Conservation (phyloP, 2,329 filamentous ascomycete genomes). For the Fusarium tanahbumbuense region DNA sequence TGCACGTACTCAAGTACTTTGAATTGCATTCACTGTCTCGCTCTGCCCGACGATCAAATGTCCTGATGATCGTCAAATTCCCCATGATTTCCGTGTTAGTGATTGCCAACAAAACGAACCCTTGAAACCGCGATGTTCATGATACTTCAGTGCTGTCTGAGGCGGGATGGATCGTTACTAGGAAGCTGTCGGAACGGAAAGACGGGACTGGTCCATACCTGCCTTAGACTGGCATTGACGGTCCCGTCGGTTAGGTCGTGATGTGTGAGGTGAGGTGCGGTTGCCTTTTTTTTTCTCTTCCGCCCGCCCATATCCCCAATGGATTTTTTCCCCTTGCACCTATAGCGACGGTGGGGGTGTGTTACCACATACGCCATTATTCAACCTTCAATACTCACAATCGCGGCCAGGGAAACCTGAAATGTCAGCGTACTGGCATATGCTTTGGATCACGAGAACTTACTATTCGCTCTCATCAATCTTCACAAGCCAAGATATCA, state of each 20-base stretch:
- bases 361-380: constrained; percentile 15
- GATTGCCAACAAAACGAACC: constrained; percentile 1
- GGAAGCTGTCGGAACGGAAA: constrained; percentile 34
- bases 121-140: constrained; percentile 15
- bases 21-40: constrained; percentile 1
- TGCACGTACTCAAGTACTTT: not conserved
- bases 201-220: constrained; percentile 13
- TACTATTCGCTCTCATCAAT: constrained; percentile 36
- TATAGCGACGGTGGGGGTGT: constrained; percentile 37
- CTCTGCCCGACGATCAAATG: constrained; percentile 2
- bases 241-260: constrained; percentile 14
- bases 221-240: constrained; percentile 6
- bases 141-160: constrained; percentile 3
- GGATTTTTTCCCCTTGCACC: constrained; percentile 40
- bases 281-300: constrained; percentile 21
- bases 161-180: constrained; percentile 12
- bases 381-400: constrained; percentile 29
- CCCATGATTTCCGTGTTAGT: constrained; percentile 8
- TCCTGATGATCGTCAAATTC: constrained; percentile 10
- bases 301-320: constrained; percentile 41
- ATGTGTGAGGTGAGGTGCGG: constrained; percentile 20
- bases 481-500: constrained; percentile 35
- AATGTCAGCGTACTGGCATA: not conserved
- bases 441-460: constrained; percentile 1
- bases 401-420: not conserved